These are phyloP conservation scores for Escovopsis weberi DNA, from an alignment of 2,329 filamentous ascomycete genomes.

Conservation along the genomic window DNA sequence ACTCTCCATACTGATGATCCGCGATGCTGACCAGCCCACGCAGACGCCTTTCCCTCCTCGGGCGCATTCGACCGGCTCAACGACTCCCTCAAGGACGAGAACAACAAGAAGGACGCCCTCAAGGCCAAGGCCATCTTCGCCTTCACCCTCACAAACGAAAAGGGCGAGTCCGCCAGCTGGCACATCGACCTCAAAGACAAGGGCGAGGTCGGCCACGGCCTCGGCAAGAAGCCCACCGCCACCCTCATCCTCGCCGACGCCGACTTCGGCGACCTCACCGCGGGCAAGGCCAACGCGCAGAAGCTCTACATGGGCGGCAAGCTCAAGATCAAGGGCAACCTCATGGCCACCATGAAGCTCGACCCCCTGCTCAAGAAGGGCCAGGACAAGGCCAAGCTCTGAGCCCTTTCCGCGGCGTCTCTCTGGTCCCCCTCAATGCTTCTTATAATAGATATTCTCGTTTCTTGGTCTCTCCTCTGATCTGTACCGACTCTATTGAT, in stretches of 20 bases:
- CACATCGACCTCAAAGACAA: conserved; percentile 90
- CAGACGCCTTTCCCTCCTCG: conserved; percentile 79
- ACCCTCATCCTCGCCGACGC: conserved; percentile 73
- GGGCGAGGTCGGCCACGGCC: conserved; percentile 66
- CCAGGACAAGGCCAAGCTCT: conserved; percentile 72
- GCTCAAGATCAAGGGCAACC: conserved; percentile 93
- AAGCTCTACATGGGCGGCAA: conserved; percentile 96
- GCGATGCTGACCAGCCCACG: background rate
- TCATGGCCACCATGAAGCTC: conserved; percentile 98
- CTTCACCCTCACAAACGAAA: conserved; percentile 82
- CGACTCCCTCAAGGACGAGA: conserved; percentile 50
- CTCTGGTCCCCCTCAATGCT: too few species aligned
- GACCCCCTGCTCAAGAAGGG: conserved; percentile 86
- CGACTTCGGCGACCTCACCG: conserved; percentile 72
- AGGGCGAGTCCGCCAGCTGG: conserved; percentile 73
- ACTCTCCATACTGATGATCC: too few species aligned
- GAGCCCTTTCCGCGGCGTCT: conserved; percentile 16
- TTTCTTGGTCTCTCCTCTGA: background rate
- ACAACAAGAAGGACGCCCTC: conserved; percentile 73
- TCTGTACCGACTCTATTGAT: too few species aligned
- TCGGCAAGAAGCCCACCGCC: conserved; percentile 71
- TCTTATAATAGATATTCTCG: too few species aligned
- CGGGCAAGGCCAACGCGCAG: conserved; percentile 87
- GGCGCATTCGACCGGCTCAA: conserved; percentile 84
- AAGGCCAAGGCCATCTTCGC: conserved; percentile 79